phyloP scores from a whole-genome alignment of 495 filamentous ascomycete genomes.

The Daldinia caldariorum region DNA sequence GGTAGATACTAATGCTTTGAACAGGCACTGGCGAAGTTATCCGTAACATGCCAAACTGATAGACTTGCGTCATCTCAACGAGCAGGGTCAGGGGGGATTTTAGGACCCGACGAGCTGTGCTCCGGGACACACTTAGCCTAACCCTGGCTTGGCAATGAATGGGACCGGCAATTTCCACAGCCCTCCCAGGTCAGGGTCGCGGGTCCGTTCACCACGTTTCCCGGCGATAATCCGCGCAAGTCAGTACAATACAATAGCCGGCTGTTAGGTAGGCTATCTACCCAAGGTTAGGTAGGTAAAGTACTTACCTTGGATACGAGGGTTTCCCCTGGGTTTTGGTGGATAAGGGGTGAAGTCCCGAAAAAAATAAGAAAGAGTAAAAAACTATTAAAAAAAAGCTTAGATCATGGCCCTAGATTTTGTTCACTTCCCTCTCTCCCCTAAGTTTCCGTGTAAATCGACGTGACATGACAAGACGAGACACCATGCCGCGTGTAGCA shows the following conservation, averaged over 20 bases:
- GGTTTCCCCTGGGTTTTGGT: not conserved
- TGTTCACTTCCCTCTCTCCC: not conserved
- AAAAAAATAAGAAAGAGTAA: slow-evolving; percentile 2
- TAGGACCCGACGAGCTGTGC: too few species aligned
- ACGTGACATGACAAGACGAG: slow-evolving; percentile 2
- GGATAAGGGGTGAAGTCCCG: slow-evolving; percentile 15
- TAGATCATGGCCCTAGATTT: not conserved
- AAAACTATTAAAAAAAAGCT: not conserved
- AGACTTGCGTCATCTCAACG: too few species aligned
- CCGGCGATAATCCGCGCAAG: slow-evolving; percentile 17
- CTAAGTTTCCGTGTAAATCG: not conserved
- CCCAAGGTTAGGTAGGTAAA: too few species aligned
- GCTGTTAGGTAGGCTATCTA: too few species aligned
- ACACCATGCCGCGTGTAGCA: slow-evolving; percentile 22
- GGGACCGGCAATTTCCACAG: slow-evolving; percentile 34
- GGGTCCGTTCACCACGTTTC: slow-evolving; percentile 22
- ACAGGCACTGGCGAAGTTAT: not conserved
- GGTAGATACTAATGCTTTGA: not conserved
- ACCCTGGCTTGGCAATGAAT: slow-evolving; percentile 31
- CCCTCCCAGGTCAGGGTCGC: slow-evolving; percentile 23
- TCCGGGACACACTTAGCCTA: not conserved
- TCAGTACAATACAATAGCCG: too few species aligned
- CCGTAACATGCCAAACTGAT: not conserved
- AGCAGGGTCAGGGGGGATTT: too few species aligned
- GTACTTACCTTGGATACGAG: slow-evolving; percentile 33